phyloP scores from a whole-genome alignment of 192 early-diverging fungal genomes.

The Phycomyces nitens region DNA sequence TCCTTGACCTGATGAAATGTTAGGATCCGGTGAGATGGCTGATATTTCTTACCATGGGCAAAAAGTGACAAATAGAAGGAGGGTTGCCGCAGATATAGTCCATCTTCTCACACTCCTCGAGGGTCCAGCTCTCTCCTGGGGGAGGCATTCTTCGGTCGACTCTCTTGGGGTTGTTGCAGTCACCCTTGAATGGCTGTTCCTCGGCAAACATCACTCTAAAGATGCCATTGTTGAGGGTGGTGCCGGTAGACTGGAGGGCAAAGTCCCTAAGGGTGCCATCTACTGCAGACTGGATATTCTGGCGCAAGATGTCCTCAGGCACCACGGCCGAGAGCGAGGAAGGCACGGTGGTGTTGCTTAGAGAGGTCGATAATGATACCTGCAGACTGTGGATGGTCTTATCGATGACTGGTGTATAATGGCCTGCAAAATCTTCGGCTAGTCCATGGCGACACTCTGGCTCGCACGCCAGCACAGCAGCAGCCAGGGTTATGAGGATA shows the following conservation, averaged over 20 bases:
- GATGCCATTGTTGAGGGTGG: constrained; percentile 36
- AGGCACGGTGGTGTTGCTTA: constrained; percentile 26
- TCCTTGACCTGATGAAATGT: constrained; percentile 26
- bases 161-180: constrained; percentile 49
- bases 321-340: constrained; percentile 18
- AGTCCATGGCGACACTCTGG: constrained; percentile 48
- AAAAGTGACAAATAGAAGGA: constrained; percentile 55
- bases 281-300: constrained; percentile 20
- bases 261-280: constrained; percentile 19
- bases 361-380: constrained; percentile 19
- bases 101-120: constrained; percentile 48
- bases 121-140: constrained; percentile 42
- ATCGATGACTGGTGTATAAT: constrained; percentile 38
- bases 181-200: constrained; percentile 51
- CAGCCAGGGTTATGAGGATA: constrained; percentile 3
- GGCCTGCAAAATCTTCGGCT: constrained; percentile 40
- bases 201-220: constrained; percentile 44
- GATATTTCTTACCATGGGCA: constrained; percentile 43
- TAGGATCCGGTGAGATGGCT: too few relatives aligned
- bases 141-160: constrained; percentile 45
- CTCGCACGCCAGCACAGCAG: constrained; percentile 43
- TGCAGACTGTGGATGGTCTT: constrained; percentile 25
- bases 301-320: constrained; percentile 11
- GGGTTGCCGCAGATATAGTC: constrained; percentile 60
- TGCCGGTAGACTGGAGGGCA: constrained; percentile 17